Evolutionary conservation across 257 asterid species (phyloP), one percentile per base, ranked within the genome.

Genomic region (Solanum peruvianum): DNA sequence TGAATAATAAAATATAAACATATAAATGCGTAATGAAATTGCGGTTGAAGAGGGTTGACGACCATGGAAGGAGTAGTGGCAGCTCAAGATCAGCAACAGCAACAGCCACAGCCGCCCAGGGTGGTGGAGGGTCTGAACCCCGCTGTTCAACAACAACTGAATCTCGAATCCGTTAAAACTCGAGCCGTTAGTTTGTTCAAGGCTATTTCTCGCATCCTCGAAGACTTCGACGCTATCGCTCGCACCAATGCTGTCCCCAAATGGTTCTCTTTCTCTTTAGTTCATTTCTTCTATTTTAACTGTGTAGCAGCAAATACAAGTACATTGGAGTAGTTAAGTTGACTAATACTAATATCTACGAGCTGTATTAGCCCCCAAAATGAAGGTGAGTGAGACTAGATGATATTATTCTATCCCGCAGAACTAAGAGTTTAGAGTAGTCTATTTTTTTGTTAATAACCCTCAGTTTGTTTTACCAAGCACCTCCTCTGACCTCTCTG

Each of bases 161-260:
- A 97, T 92, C 98, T 97, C 69, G 98, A 97, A 62, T 94, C 97
- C 9, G 95, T 97, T n/a, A 97, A 93, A 91, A 97, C 98, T 81
- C 96, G 99, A 70, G 99, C 99, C 21, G 90, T 91, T 90, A 95
- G 98, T 88, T 95, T 97, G 75, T 94, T 84, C 94, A 97, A 95
- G 86, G 96, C 99, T 84, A 95, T 97, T 89, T 90, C 98, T 91
- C 99, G 99, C 90, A 97, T 95, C 89, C 98, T 95, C 69, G 97
- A 95, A 83, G 99, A 97, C 11, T 93, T 92, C 70, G 98, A 95
- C 82, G 93, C 91, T 52, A 91, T 95, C 31, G 91, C 96, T 60
- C 96, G 98, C 86, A 86, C 95, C 58, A 95, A 93, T 89, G 91
- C 97, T 86, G 86, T 86, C 62, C 99, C 98, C 82, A 97, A 93